phyloP scores from a whole-genome alignment of 192 early-diverging fungal species.

The Backusella circina region DNA sequence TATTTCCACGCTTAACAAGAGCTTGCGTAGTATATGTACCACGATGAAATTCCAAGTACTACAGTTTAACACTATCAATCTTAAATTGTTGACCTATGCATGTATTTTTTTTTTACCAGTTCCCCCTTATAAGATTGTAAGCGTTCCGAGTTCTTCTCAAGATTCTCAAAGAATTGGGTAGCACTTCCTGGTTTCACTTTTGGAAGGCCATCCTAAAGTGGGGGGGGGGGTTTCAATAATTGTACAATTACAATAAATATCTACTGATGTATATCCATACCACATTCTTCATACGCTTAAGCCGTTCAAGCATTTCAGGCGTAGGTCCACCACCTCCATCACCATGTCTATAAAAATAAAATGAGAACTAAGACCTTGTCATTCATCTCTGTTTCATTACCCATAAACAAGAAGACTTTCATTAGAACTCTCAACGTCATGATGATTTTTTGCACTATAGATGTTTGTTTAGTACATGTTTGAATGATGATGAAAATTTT shows the following conservation, averaged over 20 bases:
- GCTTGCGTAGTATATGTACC: constrained; percentile 97
- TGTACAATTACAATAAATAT: constrained; percentile 11
- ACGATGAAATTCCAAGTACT: constrained; percentile 97
- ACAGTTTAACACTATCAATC: background rate
- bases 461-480: background rate
- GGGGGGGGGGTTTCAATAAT: background rate
- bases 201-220: constrained; percentile 64
- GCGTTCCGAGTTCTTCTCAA: constrained; percentile 66
- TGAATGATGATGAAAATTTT: background rate
- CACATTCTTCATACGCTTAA: constrained; percentile 69
- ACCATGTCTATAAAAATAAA: constrained; percentile 50
- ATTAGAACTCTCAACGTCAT: constrained; percentile 83
- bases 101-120: constrained; percentile 49
- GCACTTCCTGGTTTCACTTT: constrained; percentile 71
- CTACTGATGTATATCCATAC: constrained; percentile 9
- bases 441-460: constrained; percentile 77
- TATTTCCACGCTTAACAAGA: constrained; percentile 80
- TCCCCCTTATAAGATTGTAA: constrained; percentile 93
- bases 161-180: constrained; percentile 76
- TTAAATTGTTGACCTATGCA: background rate
- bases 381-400: constrained; percentile 20
- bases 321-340: constrained; percentile 96
- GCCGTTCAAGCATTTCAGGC: constrained; percentile 78
- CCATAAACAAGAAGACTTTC: constrained; percentile 90
- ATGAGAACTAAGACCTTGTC: background rate